phyloP scores from a whole-genome alignment of 2,329 filamentous ascomycete species.

The Phoma sp. region DNA sequence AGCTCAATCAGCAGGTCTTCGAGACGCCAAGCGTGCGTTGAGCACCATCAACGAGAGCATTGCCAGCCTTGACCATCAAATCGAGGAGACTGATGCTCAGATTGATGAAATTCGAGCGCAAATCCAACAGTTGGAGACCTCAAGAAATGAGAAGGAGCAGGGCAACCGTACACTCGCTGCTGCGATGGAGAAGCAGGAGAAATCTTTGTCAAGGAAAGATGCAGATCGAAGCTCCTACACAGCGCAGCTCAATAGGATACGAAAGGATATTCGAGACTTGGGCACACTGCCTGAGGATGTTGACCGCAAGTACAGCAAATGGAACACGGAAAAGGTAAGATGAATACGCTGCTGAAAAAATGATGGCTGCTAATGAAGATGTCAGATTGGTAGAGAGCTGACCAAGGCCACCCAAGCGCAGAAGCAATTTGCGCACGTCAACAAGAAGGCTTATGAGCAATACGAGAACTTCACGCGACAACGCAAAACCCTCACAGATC shows the following conservation, averaged over 20 bases:
- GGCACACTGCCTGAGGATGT: conserved; percentile 94
- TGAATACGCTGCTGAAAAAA: not conserved
- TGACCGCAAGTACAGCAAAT: conserved; percentile 86
- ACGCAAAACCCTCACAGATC: conserved; percentile 82
- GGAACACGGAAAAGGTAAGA: conserved; percentile 76
- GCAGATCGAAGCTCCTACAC: conserved; percentile 83
- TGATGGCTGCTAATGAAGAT: conserved; percentile 24
- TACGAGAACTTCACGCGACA: conserved; percentile 97
- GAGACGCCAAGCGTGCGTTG: conserved; percentile 80
- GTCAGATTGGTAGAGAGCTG: conserved; percentile 60
- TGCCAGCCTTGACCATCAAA: conserved; percentile 69
- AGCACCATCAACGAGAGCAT: conserved; percentile 75
- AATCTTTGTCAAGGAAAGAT: conserved; percentile 88
- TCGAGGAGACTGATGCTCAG: conserved; percentile 75
- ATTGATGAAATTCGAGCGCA: conserved; percentile 66
- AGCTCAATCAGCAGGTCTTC: conserved; percentile 63
- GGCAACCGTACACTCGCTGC: conserved; percentile 76
- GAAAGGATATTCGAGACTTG: conserved; percentile 87
- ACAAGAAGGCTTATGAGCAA: conserved; percentile 99
- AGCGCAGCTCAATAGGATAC: conserved; percentile 78
- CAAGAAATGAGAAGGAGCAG: conserved; percentile 68
- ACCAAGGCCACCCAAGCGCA: conserved; percentile 91
- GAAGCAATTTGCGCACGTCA: conserved; percentile 97
- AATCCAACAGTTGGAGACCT: conserved; percentile 65
- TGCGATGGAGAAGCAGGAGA: conserved; percentile 83